A percentile compares a stretch with the other conserved stretches of the same genome.
These are phyloP conservation scores for Leccinum rimulosum DNA, from an alignment of 768 basidiomycete genomes.

Conservation along the genomic window DNA sequence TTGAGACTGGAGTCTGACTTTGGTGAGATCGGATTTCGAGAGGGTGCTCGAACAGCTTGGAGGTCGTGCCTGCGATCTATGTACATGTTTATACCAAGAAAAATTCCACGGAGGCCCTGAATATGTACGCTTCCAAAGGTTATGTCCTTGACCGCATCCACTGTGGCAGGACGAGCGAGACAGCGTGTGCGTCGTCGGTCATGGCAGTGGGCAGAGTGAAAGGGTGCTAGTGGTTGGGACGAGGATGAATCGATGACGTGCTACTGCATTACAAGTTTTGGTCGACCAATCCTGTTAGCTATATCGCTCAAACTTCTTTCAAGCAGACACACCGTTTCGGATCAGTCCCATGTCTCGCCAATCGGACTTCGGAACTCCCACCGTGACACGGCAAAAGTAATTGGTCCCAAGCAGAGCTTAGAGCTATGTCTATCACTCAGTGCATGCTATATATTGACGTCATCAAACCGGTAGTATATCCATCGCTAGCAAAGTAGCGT, in stretches of 20 bases:
- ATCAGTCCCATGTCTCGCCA: not conserved
- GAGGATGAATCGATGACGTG: conserved; percentile 2
- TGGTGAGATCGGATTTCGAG: conserved; percentile 75
- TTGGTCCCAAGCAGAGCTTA: not conserved
- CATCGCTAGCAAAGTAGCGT: not conserved
- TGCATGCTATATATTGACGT: not conserved
- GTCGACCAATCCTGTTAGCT: conserved; percentile 26
- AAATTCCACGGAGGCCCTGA: not conserved
- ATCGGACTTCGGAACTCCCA: conserved; percentile 10
- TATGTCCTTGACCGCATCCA: conserved; percentile 44
- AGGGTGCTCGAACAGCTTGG: conserved; percentile 89
- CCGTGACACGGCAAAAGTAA: not conserved
- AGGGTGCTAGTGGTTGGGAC: not conserved
- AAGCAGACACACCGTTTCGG: conserved; percentile 6
- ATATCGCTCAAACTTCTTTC: conserved; percentile 8
- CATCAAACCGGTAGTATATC: not conserved
- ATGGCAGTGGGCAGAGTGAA: conserved; percentile 6
- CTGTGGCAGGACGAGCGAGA: conserved; percentile 10
- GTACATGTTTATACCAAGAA: not conserved
- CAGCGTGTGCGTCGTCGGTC: conserved; percentile 19
- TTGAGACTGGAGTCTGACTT: conserved; percentile 91
- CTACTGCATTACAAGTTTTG: conserved; percentile 26
- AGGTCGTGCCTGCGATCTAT: conserved; percentile 81
- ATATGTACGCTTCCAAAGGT: conserved; percentile 55
- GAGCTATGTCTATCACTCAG: not conserved